These are phyloP conservation scores for Myrmaecium sp. DNA, from an alignment of 2,329 filamentous ascomycete species.

Conservation along the genomic window DNA sequence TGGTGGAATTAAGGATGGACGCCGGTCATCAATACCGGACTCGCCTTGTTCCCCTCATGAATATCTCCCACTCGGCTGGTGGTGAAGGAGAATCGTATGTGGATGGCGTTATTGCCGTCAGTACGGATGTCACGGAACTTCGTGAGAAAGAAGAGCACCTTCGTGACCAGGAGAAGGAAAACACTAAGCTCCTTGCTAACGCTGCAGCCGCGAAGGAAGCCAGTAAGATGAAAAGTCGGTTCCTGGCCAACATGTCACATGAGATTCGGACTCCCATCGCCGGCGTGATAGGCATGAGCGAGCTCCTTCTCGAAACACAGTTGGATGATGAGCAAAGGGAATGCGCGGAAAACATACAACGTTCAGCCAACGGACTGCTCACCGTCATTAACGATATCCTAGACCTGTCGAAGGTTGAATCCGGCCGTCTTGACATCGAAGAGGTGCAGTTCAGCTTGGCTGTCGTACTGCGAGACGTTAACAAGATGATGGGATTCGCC, in stretches of 20 bases:
- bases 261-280: conserved; percentile 66
- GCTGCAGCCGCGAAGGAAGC: conserved; percentile 67
- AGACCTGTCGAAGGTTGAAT: conserved; percentile 77
- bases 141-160: conserved; percentile 47
- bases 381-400: conserved; percentile 86
- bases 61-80: conserved; percentile 36
- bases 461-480: conserved; percentile 59
- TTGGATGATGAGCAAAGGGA: conserved; percentile 56
- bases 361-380: conserved; percentile 63
- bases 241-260: conserved; percentile 68
- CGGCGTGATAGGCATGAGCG: conserved; percentile 65
- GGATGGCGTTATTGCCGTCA: conserved; percentile 61
- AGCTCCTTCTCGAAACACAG: conserved; percentile 51
- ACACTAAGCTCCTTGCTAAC: conserved; percentile 53
- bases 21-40: conserved; percentile 49
- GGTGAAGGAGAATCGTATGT: conserved; percentile 36
- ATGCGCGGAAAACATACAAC: conserved; percentile 60
- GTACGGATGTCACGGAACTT: conserved; percentile 62
- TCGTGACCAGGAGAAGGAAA: conserved; percentile 48
- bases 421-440: conserved; percentile 59
- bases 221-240: conserved; percentile 63
- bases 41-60: conserved; percentile 48
- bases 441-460: conserved; percentile 65
- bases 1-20: conserved; percentile 43
- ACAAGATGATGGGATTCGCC: conserved; percentile 75